Base-by-base conservation (phyloP, 2,329 filamentous ascomycete genomes). In the Stagonosporopsis cucurbitacearum region DNA sequence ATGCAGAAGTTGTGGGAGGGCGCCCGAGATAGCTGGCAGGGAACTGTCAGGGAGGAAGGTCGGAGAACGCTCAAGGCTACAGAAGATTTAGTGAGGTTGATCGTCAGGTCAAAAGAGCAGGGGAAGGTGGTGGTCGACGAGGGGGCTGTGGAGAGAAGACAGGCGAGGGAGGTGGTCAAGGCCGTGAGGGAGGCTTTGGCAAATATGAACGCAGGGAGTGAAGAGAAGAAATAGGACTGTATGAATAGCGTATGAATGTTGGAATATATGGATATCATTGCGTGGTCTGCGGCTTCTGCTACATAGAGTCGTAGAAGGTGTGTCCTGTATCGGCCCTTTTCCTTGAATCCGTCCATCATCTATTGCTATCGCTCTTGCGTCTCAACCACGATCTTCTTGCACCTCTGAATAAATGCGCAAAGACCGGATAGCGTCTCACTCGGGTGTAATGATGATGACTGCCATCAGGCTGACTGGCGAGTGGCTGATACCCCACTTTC, bases 1-100 rank as follows among this genome's bases (percentile, higher is more conserved):
- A 79, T 87, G 75, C 86, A 88, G 69, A 82, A 76, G 65, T 73
- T 80, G 54, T 88, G 86, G 85, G 81, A 85, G 50, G 74, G 69
- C 4, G 83, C 82, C 15, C 78, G 84, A 36, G 73, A 74, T 13
- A 75, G 69, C 17, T 86, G 85, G 78, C 79, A 83, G 57, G 75
- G 74, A 1, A 79, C 81, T 26, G 76, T 86, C 2, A 78, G 80
- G 47, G 85, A 88, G 61, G 81, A 85, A 59, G 86, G 85, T 2
- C 75, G 84, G 40, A 75, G 76, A n/a, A 81, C 83, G 2, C 69
- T 88, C 30, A 80, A 78, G 53, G 75, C 79, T 22, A 82, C 83
- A 0, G 85, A 88, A 64, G 76, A 79, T 19, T 64, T 75, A 13
- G 74, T 87, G 50, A 76, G 79, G 25, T 62, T 67, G 28, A 67